Evolutionary conservation across 768 basidiomycete genomes (phyloP), one percentile per base, ranked within the genome.

Genomic region (Tricholoma furcatifolium): DNA sequence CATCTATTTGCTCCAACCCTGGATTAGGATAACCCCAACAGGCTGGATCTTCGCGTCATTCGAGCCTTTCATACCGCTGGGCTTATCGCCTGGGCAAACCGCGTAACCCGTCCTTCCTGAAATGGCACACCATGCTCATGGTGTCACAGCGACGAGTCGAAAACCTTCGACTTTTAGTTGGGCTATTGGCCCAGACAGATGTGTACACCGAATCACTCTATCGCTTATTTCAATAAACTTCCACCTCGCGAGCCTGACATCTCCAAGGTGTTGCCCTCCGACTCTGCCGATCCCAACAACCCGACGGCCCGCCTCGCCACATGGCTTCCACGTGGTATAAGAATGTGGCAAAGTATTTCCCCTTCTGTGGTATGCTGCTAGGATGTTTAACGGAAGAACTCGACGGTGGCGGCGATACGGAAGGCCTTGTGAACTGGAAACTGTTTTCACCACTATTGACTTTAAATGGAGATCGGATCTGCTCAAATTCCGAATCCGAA

Each of bases 291-390:
- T 40, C 27, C 45, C 47, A 47, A 41, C 53, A 42, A 50, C 50
- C 43, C 57, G 50, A 53, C 27, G 31, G 54, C 64, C 56, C 55
- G 56, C 60, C 63, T 45, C 40, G 24, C 42, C 69, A 68, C 72
- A 69, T 73, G 71, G 70, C 58, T 55, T 60, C 66, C 73, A 72
- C 69, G 70, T 70, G 71, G 70, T 50, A 47, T 9, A 43, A 60
- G 38, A 38, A 50, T 34, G 46, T 48, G 41, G 47, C 11, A 21
- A 49, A 39, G 18, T 27, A 24, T 23, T 17, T 0, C 17, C 35
- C 34, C 30, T 36, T 40, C 35, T 32, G 18, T 21, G n/a, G 43
- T 10, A 8, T 53, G 43, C 52, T 53, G 43, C 43, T 31, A 46
- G 46, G 48, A 31, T 18, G 21, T 11, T n/a, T 4, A 32, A 53